Evolutionary conservation across 371 early-diverging fungal species (phyloP), one percentile per base, ranked within the genome.

Genomic region (Actinomortierella wolfii): DNA sequence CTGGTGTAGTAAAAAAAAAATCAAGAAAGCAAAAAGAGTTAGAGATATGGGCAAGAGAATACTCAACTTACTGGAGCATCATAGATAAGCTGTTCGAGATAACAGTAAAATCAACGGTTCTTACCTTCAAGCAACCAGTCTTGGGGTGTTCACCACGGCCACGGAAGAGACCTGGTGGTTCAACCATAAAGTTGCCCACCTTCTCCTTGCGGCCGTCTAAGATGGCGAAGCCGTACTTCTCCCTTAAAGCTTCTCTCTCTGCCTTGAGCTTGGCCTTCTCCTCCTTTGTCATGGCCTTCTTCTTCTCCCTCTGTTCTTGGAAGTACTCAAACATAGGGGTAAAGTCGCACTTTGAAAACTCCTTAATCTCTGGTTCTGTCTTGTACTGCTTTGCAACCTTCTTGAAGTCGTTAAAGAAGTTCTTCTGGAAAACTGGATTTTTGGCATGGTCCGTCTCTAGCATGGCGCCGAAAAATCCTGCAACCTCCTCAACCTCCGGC

Each of bases 71-170:
- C 42, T 41, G 42, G 11, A 41, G 17, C 17, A 2, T 13, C 23
- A 59, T n/a, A 3, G 28, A 52, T 7, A 9, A n/a, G 40, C 14
- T 41, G 15, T 6, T 44, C 44, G 47, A 21, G 47, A 8, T 15
- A 24, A 8, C 15, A 21, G 41, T 47, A 8, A 17, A 45, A 21
- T 3, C 4, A 21, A 45, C 15, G 45, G 15, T 45, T 3, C 18
- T 21, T 78, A 89, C 90, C 88, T 97, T 97, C 51, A 95, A 77
- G 54, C 75, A 85, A 20, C 98, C 98, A 0, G 96, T 95, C 79
- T 95, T 95, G 8, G 97, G 98, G 71, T 98, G 98, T 44, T 88
- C 90, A 42, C 98, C 98, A 57, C 99, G 90, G 20, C 99, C 99
- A 68, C 97, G 90, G 84, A 97, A 98, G 47, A 98, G 79, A 21